Evolutionary conservation across 1,284 basidiomycete genomes (phyloP).

Genomic region (Prillingera fragicola): DNA sequence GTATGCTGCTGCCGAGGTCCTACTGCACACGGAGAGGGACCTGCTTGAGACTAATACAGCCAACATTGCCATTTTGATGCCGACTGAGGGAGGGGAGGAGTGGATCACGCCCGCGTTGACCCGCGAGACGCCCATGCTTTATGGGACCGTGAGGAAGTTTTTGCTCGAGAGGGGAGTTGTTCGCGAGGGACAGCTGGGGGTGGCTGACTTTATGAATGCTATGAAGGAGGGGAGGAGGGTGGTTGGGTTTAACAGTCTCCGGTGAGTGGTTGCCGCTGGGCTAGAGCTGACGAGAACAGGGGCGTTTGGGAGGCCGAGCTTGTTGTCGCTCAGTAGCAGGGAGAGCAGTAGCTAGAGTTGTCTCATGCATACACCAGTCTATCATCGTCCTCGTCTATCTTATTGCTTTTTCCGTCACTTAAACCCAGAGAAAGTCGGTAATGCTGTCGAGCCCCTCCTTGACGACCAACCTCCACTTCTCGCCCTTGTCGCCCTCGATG

Average conservation of each 20-base stretch:
- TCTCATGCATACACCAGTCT: neutral
- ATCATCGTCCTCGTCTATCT: neutral
- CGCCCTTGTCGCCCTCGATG: constrained; percentile 26
- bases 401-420: neutral
- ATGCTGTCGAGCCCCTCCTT: constrained; percentile 62
- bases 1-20: constrained; percentile 24
- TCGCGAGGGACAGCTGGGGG: constrained; percentile 22
- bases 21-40: constrained; percentile 24
- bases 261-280: constrained; percentile 16
- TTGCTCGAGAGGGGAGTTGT: constrained; percentile 28
- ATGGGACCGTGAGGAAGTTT: constrained; percentile 34
- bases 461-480: constrained; percentile 50
- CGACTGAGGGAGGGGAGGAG: neutral
- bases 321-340: no score
- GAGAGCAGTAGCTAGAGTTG: no score
- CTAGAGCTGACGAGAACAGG: constrained; percentile 6
- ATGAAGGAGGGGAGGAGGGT: constrained; percentile 22
- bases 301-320: constrained; percentile 41
- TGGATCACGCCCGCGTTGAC: constrained; percentile 36
- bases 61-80: constrained; percentile 36
- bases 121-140: constrained; percentile 21
- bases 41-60: constrained; percentile 42
- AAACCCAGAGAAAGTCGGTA: constrained; percentile 38
- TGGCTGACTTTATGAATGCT: constrained; percentile 24
- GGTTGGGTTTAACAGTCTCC: constrained; percentile 41